Percentiles rank a stretch among this genome's conserved stretches.
These are phyloP conservation scores for Metschnikowia noctiluminum DNA, from an alignment of 805 yeast species.

Conservation along the genomic window DNA sequence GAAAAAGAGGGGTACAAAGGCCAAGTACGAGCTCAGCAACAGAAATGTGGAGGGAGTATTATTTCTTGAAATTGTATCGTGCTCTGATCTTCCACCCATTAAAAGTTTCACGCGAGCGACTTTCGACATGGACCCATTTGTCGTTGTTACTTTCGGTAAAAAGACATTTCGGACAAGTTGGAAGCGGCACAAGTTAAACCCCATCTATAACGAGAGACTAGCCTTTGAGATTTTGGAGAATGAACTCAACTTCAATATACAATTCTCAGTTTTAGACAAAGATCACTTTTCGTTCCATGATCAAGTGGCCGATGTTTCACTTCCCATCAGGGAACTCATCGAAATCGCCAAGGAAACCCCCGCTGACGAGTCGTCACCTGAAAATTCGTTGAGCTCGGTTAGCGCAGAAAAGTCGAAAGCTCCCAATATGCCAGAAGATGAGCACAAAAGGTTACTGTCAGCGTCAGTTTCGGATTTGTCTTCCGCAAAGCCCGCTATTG, in stretches of 20 bases:
- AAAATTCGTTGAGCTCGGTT: neutral
- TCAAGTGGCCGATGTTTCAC: constrained; percentile 62
- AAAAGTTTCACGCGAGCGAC: constrained; percentile 67
- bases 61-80: constrained; percentile 71
- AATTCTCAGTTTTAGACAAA: constrained; percentile 75
- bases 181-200: constrained; percentile 77
- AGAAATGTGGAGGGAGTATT: constrained; percentile 61
- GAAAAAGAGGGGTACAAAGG: constrained; percentile 2
- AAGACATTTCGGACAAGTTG: constrained; percentile 83
- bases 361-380: neutral
- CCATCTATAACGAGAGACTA: constrained; percentile 74
- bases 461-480: constrained; percentile 11
- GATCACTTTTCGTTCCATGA: constrained; percentile 84
- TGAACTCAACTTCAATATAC: constrained; percentile 64
- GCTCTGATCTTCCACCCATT: constrained; percentile 75
- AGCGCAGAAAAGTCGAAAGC: neutral
- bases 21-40: constrained; percentile 36
- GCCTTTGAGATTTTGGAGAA: constrained; percentile 71
- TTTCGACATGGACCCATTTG: constrained; percentile 96
- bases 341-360: constrained; percentile 29
- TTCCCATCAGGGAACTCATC: constrained; percentile 52
- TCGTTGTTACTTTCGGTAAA: constrained; percentile 85
- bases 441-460: constrained; percentile 3
- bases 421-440: neutral
- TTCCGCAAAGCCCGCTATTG: constrained; percentile 18